Evolutionary conservation across 2,329 filamentous ascomycete genomes (phyloP).

Genomic region (Alternaria triticina): DNA sequence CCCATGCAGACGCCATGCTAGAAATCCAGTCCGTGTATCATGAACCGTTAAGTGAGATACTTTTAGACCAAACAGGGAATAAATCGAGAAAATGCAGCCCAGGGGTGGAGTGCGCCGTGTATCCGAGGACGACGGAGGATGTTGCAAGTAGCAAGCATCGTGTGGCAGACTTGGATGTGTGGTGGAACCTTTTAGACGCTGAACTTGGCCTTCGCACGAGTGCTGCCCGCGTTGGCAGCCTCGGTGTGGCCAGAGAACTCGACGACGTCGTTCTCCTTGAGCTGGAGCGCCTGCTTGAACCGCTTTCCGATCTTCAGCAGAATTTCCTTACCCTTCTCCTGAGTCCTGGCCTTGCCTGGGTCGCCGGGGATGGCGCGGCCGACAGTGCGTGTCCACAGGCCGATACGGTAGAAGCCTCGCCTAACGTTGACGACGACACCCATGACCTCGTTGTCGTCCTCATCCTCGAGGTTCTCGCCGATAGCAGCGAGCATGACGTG

Average conservation of each 20-base stretch:
- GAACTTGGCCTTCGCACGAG: slow-evolving; percentile 94
- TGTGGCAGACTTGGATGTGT: slow-evolving; percentile 4
- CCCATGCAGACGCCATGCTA: slow-evolving; percentile 50
- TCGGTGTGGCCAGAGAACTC: slow-evolving; percentile 99
- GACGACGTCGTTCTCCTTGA: slow-evolving; percentile 76
- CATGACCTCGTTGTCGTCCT: slow-evolving; percentile 97
- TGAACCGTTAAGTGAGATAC: slow-evolving; percentile 36
- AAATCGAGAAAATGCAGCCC: slow-evolving; percentile 27
- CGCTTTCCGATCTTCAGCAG: slow-evolving; percentile 82
- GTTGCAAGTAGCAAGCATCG: slow-evolving; percentile 3
- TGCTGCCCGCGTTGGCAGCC: slow-evolving; percentile 89
- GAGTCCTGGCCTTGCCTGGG: slow-evolving; percentile 76
- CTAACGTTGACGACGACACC: slow-evolving; percentile 98
- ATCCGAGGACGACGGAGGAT: slow-evolving; percentile 9
- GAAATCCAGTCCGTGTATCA: slow-evolving; percentile 38
- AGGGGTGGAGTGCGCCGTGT: slow-evolving; percentile 11
- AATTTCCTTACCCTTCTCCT: slow-evolving; percentile 84
- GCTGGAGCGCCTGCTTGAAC: slow-evolving; percentile 90
- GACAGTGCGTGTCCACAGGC: slow-evolving; percentile 94
- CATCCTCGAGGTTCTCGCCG: slow-evolving; percentile 94
- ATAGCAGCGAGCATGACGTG: slow-evolving; percentile 97
- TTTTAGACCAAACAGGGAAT: slow-evolving; percentile 34
- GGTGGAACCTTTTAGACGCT: slow-evolving; percentile 65
- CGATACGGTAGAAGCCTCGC: slow-evolving; percentile 97
- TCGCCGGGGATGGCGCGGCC: slow-evolving; percentile 81